Base-by-base conservation (phyloP, 2,329 filamentous ascomycete genomes). In the Bipolaris bicolor region DNA sequence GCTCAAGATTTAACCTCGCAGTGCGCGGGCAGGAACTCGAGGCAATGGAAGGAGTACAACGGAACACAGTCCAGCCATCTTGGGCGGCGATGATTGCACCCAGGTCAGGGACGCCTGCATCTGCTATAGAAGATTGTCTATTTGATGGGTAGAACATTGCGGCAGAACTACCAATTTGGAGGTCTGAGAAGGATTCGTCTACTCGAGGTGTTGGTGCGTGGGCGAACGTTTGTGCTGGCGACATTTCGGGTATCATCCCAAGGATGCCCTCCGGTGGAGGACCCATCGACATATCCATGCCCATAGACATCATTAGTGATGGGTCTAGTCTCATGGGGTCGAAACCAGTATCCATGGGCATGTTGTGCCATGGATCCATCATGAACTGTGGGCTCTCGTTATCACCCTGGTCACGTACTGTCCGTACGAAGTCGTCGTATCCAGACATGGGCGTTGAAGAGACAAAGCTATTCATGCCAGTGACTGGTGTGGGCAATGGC, bases 61-160 rank as follows among this genome's bases (percentile, higher is more conserved):
- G 77, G 62, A 84, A 84, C 6, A 79, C 80, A 4, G 79, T 80
- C 82, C 82, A 84, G 7, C 78, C 78, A 58, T 84, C 81, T 55
- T 82, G 81, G 26, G 81, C 81, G 18, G 79, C 77, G 40, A 82
- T 73, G 45, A 83, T 80, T 5, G 80, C 79, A 41, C 78, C 78
- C 40, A 81, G 76, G 55, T 83, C 81, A 9, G 74, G 72, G 44
- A 75, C 67, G 5, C 74, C 70, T 10, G 68, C 61, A 43, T 76
- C 74, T 26, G 63, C 70, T 22, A 78, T 77, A 0, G 79, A 81
- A 33, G 69, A 69, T 15, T 81, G 78, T 31, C 79, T 68, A 46
- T 70, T 71, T 10, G 76, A 75, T 5, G 72, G 66, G 24, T 78
- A 77, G 57, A 78, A 78, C 67, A 77, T 74, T 4, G 76, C 70